A percentile compares a stretch with the other conserved stretches of the same genome.
Evolutionary conservation across 2,329 filamentous ascomycete species (phyloP).

Genomic region (Exophiala sp.): DNA sequence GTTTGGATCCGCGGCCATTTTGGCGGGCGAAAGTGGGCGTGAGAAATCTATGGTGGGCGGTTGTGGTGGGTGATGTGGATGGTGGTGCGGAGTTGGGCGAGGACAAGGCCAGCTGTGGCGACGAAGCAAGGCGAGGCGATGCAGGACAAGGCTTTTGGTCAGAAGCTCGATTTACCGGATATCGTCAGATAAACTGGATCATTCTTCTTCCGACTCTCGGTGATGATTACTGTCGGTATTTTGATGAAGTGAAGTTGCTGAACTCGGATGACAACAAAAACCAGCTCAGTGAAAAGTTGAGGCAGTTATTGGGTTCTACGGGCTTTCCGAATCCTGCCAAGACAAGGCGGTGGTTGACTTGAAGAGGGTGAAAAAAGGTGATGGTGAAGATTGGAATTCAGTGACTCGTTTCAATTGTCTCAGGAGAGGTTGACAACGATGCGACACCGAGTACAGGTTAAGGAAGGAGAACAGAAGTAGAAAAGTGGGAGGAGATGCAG

Average conservation of each 20-base stretch:
- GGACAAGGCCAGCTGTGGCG: constrained; percentile 12
- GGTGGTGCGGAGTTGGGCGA: constrained; percentile 22
- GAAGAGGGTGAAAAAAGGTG: too few relatives aligned
- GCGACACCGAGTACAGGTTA: too few relatives aligned
- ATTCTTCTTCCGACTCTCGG: not conserved
- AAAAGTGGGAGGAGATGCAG: constrained; percentile 9
- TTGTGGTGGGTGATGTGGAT: constrained; percentile 6
- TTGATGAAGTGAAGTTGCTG: not conserved
- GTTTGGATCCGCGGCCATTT: constrained; percentile 20
- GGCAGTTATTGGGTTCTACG: too few relatives aligned
- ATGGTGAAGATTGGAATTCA: too few relatives aligned
- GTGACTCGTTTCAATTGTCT: too few relatives aligned
- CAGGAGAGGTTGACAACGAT: too few relatives aligned
- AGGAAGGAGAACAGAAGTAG: not conserved
- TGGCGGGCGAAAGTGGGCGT: constrained; percentile 4
- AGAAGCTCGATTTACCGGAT: constrained; percentile 7
- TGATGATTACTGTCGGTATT: not conserved
- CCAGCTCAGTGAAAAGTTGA: too few relatives aligned
- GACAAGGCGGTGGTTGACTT: too few relatives aligned
- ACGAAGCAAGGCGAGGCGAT: constrained; percentile 9
- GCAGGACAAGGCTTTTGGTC: constrained; percentile 14
- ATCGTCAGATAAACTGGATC: constrained; percentile 4
- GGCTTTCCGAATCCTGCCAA: too few relatives aligned
- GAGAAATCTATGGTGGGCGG: constrained; percentile 3
- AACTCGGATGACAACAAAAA: not conserved